phyloP scores from a whole-genome alignment of 225 moss, liverwort and hornwort genomes.

The Marchantia paleacea region DNA sequence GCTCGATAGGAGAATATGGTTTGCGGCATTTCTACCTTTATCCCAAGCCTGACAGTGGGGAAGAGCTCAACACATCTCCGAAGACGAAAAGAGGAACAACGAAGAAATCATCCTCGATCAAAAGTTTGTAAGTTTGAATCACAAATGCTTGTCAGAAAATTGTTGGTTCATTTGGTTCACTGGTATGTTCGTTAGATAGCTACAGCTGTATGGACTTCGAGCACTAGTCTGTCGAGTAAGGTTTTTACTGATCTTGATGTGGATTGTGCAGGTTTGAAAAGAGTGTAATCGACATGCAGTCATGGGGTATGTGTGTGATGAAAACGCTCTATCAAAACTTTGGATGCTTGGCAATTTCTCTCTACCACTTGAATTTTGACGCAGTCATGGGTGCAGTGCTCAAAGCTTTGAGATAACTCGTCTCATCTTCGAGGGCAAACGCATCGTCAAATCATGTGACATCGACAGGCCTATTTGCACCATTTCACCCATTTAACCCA shows the following conservation, averaged over 20 bases:
- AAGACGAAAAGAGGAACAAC: not conserved
- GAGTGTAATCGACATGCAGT: not conserved
- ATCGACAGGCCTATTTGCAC: not conserved
- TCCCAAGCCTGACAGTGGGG: not conserved
- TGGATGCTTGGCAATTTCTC: not conserved
- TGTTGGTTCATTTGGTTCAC: no score
- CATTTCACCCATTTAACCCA: no score
- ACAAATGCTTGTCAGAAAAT: no score
- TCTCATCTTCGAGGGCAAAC: not conserved
- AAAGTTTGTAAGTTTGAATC: not conserved
- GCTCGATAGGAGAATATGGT: constrained; percentile 1
- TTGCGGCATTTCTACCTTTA: constrained; percentile 4
- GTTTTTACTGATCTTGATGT: not conserved
- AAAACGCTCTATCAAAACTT: not conserved
- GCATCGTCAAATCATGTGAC: not conserved
- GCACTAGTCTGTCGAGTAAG: not conserved
- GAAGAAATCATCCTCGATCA: not conserved
- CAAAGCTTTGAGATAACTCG: not conserved
- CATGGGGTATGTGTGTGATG: not conserved
- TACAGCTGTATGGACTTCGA: no score
- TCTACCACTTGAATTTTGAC: not conserved
- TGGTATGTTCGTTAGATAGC: no score
- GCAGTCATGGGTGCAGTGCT: not conserved
- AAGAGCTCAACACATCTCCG: not conserved
- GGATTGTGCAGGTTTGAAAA: constrained; percentile 1